Evolutionary conservation across 768 basidiomycete genomes (phyloP).

Genomic region (Suillus brevipes): DNA sequence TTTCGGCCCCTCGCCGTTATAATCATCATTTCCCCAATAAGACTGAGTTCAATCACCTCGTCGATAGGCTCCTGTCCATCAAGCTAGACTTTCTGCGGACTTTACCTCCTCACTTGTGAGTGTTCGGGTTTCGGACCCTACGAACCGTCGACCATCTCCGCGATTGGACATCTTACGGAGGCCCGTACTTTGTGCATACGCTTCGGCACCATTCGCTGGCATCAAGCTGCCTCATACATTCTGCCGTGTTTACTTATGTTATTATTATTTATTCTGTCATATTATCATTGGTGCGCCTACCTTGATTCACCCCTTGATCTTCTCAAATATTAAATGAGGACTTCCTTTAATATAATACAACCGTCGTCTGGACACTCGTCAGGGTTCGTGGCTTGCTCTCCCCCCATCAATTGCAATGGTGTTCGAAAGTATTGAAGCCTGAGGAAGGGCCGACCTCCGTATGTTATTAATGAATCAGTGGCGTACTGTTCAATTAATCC

Average conservation of each 20-base stretch:
- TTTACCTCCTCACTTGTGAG: background rate
- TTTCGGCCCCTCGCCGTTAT: background rate
- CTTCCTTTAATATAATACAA: background rate
- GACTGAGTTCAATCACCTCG: background rate
- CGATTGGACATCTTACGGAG: too few species aligned
- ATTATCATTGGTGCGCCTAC: too few species aligned
- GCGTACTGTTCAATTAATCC: too few species aligned
- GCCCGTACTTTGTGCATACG: background rate
- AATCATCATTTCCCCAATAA: background rate
- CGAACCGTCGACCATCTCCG: too few species aligned
- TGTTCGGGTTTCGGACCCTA: background rate
- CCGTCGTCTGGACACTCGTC: background rate
- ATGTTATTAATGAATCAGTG: too few species aligned
- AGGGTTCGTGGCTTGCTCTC: too few species aligned
- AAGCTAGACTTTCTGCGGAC: background rate
- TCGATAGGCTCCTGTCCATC: background rate
- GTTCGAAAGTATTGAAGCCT: too few species aligned
- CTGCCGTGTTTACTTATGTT: background rate
- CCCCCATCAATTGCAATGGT: too few species aligned
- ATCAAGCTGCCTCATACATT: background rate
- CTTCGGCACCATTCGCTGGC: background rate
- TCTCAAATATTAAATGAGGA: background rate
- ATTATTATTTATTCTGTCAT: background rate
- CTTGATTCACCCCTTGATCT: background rate
- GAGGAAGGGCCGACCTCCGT: too few species aligned